These are phyloP conservation scores for Hyaloscypha bicolor DNA, from an alignment of 495 filamentous ascomycete genomes.

Conservation along the genomic window DNA sequence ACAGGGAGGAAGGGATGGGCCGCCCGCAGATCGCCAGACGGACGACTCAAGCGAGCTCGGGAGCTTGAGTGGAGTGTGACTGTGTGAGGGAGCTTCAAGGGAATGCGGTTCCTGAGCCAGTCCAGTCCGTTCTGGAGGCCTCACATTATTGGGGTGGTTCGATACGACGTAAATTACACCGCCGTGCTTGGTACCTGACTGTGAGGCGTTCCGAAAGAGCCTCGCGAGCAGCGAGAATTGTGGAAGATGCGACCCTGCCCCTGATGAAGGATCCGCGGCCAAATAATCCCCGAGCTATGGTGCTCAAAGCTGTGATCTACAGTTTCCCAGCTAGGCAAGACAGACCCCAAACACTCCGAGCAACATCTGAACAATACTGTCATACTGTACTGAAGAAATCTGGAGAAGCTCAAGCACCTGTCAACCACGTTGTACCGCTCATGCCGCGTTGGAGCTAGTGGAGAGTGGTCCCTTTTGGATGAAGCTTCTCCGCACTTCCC, in stretches of 20 bases:
- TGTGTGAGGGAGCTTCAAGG: neutral
- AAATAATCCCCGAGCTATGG: neutral
- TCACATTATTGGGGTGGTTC: no score
- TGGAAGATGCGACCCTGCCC: neutral
- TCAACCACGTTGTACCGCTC: neutral
- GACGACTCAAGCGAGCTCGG: neutral
- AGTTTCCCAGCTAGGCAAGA: neutral
- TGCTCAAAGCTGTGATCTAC: slow-evolving; percentile 10
- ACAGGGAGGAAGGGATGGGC: neutral
- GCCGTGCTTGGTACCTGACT: neutral
- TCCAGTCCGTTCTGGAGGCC: neutral
- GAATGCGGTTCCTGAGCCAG: neutral
- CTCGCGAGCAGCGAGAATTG: neutral
- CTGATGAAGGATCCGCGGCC: neutral
- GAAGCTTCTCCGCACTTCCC: slow-evolving; percentile 13
- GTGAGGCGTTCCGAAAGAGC: neutral
- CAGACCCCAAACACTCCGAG: neutral
- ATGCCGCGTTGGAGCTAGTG: neutral
- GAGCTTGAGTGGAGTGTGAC: neutral
- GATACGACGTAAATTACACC: neutral
- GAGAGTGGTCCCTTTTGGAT: slow-evolving; percentile 3
- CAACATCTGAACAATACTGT: neutral
- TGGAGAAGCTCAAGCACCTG: neutral
- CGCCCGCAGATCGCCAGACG: neutral
- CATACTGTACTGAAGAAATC: neutral